phyloP scores from a whole-genome alignment of 202 grass and related monocot genomes.

The Panicum virgatum region DNA sequence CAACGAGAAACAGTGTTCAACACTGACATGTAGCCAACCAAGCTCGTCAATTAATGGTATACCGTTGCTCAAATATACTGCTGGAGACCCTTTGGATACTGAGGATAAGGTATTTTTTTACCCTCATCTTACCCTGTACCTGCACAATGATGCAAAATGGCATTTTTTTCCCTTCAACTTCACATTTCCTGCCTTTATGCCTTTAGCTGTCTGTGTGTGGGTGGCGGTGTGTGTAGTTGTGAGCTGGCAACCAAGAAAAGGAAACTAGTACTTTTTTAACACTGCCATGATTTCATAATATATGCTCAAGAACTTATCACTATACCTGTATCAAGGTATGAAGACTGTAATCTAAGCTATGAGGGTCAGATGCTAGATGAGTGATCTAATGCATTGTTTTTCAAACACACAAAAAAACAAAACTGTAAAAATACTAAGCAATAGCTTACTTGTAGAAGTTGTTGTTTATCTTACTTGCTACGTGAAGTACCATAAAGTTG shows the following conservation, averaged over 20 bases:
- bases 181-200: background rate
- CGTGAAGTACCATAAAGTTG: no score
- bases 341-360: background rate
- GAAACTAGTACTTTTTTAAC: no score
- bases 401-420: conserved; percentile 3
- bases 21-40: conserved; percentile 23
- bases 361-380: background rate
- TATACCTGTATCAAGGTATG: background rate
- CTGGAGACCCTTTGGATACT: conserved; percentile 19
- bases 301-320: no score
- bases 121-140: background rate
- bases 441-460: background rate
- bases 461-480: background rate
- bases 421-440: background rate
- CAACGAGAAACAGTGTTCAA: conserved; percentile 8
- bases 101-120: conserved; percentile 39
- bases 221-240: no score
- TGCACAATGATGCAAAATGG: background rate
- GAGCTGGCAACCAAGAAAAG: no score
- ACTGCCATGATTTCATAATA: no score
- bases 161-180: background rate
- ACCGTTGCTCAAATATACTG: conserved; percentile 15
- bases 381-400: background rate
- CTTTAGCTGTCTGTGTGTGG: background rate
- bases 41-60: conserved; percentile 4